Base-by-base conservation (phyloP, 2,329 filamentous ascomycete species). In the Hypoxylon sp. region DNA sequence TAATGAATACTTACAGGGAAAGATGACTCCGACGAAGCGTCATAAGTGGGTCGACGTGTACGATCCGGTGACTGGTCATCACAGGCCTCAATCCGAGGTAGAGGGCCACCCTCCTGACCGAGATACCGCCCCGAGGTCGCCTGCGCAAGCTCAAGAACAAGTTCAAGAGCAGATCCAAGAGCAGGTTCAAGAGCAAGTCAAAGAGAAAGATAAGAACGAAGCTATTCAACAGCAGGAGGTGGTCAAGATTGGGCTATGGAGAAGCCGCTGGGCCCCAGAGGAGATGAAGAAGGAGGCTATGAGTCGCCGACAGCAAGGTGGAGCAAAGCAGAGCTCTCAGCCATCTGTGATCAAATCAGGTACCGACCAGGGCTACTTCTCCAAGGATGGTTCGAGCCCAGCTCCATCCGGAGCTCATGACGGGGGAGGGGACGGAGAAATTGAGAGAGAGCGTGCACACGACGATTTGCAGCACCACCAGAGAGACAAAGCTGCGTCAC, bases 1-100 rank as follows among this genome's bases (percentile, higher is more conserved):
- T 63, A 50, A 62, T 48, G 10, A 37, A 3, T 31, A 1, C 7
- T 39, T 4, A 35, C 24, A 31, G 13, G 21, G 39, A 13, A 55
- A 50, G 5, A 55, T 65, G 62, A 15, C 48, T 46, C 35, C 27
- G 0, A 7, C 24, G 7, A 60, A 60, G 21, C 53, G 57, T 29
- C 44, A 60, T 37, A 39, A 19, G 7, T 69, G 67, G 67, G 5
- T 44, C 1, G 37, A 63, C 4, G 31, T 56, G 21, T 69, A 63
- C 37, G 62, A 63, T 13, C 32, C 29, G n/a, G 24, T 46, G 32
- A 60, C 54, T 1, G 57, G 66, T n/a, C 44, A 24, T 7, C 39
- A 62, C 29, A 39, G 42, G 17, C 27, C 47, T 10, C 37, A 19
- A 21, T n/a, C 10, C 6, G 29, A 31, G n/a, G 10, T 3, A 21